Evolutionary conservation across 2,329 filamentous ascomycete genomes (phyloP).

Genomic region (Paraconiothyrium brasiliense): DNA sequence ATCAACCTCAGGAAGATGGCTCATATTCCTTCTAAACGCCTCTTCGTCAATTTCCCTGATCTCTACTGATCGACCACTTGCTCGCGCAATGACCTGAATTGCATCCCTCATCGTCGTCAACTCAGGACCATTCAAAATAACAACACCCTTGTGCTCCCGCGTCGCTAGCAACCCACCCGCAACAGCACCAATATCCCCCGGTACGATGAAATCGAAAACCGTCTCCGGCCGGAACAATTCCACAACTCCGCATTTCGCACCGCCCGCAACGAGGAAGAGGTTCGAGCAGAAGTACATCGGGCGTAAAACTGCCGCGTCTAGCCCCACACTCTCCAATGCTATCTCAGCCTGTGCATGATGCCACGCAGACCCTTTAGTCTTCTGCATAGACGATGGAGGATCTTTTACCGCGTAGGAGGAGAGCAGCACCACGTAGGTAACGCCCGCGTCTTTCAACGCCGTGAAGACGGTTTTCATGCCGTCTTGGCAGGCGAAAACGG

Average conservation of each 20-base stretch:
- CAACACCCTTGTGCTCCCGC: not conserved
- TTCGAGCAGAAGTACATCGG: conserved; percentile 20
- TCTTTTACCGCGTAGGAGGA: not conserved
- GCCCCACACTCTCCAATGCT: conserved; percentile 8
- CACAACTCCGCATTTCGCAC: conserved; percentile 13
- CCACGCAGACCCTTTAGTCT: not conserved
- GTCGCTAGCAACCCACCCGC: conserved; percentile 2
- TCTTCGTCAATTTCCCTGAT: not conserved
- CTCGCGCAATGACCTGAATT: not conserved
- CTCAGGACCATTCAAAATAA: not conserved
- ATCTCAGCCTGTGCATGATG: conserved; percentile 18
- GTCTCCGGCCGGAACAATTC: conserved; percentile 5
- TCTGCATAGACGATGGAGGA: not conserved
- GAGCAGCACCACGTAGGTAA: conserved; percentile 12
- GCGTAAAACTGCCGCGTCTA: conserved; percentile 8
- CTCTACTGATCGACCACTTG: not conserved
- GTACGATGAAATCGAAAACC: conserved; percentile 19
- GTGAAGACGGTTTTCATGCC: not conserved
- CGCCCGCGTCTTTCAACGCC: conserved; percentile 3
- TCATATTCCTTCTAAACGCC: not conserved
- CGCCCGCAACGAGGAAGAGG: conserved; percentile 9
- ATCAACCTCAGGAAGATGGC: not conserved
- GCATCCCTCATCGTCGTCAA: not conserved
- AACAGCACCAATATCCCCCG: conserved; percentile 13
- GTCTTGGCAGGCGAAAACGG: conserved; percentile 25